phyloP scores from a whole-genome alignment of 2,329 filamentous ascomycete species.

The Thermoascus crustaceus region DNA sequence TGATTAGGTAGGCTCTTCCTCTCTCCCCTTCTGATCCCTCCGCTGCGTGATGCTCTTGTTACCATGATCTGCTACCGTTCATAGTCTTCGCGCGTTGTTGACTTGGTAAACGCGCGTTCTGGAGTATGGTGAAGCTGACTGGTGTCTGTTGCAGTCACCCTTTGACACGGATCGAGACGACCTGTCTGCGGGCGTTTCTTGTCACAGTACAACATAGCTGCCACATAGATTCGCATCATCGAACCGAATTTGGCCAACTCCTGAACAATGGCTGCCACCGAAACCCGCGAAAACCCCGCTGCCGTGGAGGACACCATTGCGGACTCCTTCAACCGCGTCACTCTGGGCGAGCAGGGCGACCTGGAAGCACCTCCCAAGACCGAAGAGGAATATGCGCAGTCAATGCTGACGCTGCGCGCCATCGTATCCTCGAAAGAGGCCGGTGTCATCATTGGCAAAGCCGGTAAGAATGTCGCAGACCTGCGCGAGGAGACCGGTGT shows the following conservation, averaged over 20 bases:
- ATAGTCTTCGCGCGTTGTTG: not conserved
- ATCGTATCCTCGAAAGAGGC: slow-evolving; percentile 99
- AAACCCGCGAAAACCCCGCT: slow-evolving; percentile 47
- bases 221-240: not conserved
- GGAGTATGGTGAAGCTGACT: not conserved
- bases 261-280: slow-evolving; percentile 52
- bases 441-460: slow-evolving; percentile 97
- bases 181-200: no score
- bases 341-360: slow-evolving; percentile 56
- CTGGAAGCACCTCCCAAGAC: slow-evolving; percentile 79
- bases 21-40: slow-evolving; percentile 7
- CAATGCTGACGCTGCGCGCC: slow-evolving; percentile 86
- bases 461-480: slow-evolving; percentile 95
- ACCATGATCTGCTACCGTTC: no score
- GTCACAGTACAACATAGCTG: not conserved
- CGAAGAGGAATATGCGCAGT: slow-evolving; percentile 91
- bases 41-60: no score
- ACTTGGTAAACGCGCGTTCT: not conserved
- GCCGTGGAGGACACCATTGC: slow-evolving; percentile 54
- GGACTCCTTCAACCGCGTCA: slow-evolving; percentile 58
- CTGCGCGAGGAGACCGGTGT: slow-evolving; percentile 95
- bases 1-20: not conserved
- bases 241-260: slow-evolving; percentile 4
- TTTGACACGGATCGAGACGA: no score
- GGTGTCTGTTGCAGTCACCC: not conserved